A percentile compares a stretch with the other conserved stretches of the same genome.
Evolutionary conservation across 2,329 filamentous ascomycete genomes (phyloP).

Genomic region (Ciborinia camelliae): DNA sequence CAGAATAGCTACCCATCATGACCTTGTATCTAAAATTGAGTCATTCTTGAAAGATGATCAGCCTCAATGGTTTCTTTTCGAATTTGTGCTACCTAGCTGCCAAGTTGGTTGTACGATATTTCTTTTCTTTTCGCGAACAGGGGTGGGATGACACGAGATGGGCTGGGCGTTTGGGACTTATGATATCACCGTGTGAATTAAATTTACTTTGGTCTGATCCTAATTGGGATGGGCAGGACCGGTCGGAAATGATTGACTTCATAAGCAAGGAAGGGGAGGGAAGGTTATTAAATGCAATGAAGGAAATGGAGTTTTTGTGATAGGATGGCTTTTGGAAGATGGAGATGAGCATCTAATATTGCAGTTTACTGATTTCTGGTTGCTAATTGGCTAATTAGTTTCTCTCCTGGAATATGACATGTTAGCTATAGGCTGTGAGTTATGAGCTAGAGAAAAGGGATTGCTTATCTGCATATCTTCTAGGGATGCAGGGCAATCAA

Average conservation of each 20-base stretch:
- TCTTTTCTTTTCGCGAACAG: conserved; percentile 5
- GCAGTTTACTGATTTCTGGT: not conserved
- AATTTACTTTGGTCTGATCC: not conserved
- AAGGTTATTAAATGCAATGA: not conserved
- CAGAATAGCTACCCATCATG: not conserved
- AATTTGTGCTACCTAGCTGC: not conserved
- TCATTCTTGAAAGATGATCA: not conserved
- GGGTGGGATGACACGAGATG: not conserved
- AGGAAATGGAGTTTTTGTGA: conserved; percentile 7
- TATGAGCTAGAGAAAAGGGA: not conserved
- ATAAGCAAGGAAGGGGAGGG: not conserved
- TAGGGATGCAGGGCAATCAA: not conserved
- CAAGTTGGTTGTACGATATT: conserved; percentile 6
- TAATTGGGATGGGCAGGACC: not conserved
- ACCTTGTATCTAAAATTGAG: not conserved
- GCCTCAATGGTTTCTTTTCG: not conserved
- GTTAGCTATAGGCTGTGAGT: not conserved
- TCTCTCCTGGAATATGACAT: not conserved
- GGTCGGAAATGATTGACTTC: not conserved
- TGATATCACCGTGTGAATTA: not conserved
- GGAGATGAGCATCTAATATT: not conserved
- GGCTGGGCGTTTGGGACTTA: not conserved
- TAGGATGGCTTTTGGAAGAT: not conserved
- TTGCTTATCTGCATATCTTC: not conserved
- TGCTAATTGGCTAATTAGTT: not conserved